These are phyloP conservation scores for Kalaharituber pfeilii DNA, from an alignment of 2,329 filamentous ascomycete species.

Conservation along the genomic window DNA sequence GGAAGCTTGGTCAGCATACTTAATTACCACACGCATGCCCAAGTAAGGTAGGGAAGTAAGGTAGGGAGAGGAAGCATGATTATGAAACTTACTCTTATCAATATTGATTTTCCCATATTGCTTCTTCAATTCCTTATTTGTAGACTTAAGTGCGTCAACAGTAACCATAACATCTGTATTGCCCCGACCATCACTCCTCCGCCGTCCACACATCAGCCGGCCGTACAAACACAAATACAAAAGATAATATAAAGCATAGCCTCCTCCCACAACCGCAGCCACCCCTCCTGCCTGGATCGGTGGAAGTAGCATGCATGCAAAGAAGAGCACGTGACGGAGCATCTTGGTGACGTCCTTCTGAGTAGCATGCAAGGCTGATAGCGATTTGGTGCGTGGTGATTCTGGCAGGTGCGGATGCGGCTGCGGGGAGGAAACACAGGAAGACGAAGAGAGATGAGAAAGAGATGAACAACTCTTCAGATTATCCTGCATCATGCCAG, in stretches of 20 bases:
- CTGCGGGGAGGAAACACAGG: slow-evolving; percentile 8
- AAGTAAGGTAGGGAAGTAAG: background rate
- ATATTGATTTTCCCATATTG: slow-evolving; percentile 97
- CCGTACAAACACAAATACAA: background rate
- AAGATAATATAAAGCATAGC: background rate
- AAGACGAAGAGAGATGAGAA: slow-evolving; percentile 3
- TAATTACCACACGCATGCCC: too few species aligned
- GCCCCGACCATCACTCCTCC: background rate
- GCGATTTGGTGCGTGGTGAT: background rate
- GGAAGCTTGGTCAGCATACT: background rate
- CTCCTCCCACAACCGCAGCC: slow-evolving; percentile 1
- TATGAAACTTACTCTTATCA: slow-evolving; percentile 51
- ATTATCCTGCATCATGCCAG: slow-evolving; percentile 96
- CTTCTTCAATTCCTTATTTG: slow-evolving; percentile 76
- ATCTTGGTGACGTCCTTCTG: too few species aligned
- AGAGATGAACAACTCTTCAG: slow-evolving; percentile 44
- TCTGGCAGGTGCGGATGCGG: background rate
- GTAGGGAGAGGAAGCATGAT: too few species aligned
- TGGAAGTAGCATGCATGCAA: slow-evolving; percentile 4
- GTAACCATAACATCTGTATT: slow-evolving; percentile 70
- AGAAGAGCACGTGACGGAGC: background rate
- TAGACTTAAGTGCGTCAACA: slow-evolving; percentile 92
- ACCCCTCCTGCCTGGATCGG: slow-evolving; percentile 2
- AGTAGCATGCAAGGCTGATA: background rate
- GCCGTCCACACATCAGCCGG: background rate